Conservation (phyloP, 768 basidiomycete species). For the button mushroom (Agaricus bisporus) region DNA sequence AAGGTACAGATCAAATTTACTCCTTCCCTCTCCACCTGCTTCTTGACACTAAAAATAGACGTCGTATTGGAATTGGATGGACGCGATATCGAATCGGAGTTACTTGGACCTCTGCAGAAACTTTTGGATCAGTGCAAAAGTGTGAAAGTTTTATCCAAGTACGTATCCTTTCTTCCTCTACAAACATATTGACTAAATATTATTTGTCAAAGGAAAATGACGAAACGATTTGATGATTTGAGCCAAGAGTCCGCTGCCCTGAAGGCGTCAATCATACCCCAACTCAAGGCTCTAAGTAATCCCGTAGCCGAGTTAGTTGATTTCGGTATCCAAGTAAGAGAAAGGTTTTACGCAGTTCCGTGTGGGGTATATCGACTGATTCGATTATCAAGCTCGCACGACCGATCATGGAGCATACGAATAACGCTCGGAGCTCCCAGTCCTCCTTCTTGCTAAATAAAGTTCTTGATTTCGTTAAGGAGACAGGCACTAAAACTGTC, state of each 20-base stretch:
- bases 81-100: constrained; percentile 63
- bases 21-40: neutral
- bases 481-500: constrained; percentile 66
- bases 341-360: too few relatives aligned
- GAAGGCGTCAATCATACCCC: constrained; percentile 61
- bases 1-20: constrained; percentile 39
- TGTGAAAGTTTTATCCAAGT: constrained; percentile 79
- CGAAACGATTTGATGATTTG: constrained; percentile 79
- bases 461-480: constrained; percentile 64
- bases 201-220: constrained; percentile 63
- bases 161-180: constrained; percentile 13
- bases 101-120: constrained; percentile 78
- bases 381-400: constrained; percentile 68
- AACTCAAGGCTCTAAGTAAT: constrained; percentile 67
- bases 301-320: constrained; percentile 78
- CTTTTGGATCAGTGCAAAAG: constrained; percentile 78
- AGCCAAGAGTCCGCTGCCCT: constrained; percentile 66
- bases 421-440: constrained; percentile 74
- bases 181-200: neutral
- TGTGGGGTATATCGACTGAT: neutral
- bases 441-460: constrained; percentile 68
- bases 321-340: constrained; percentile 79
- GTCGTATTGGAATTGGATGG: constrained; percentile 68
- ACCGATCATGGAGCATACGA: constrained; percentile 80
- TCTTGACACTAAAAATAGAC: constrained; percentile 39